A percentile compares a stretch with the other conserved stretches of the same genome.
Conservation (phyloP, 768 basidiomycete genomes). For the Pholiota microspora region DNA sequence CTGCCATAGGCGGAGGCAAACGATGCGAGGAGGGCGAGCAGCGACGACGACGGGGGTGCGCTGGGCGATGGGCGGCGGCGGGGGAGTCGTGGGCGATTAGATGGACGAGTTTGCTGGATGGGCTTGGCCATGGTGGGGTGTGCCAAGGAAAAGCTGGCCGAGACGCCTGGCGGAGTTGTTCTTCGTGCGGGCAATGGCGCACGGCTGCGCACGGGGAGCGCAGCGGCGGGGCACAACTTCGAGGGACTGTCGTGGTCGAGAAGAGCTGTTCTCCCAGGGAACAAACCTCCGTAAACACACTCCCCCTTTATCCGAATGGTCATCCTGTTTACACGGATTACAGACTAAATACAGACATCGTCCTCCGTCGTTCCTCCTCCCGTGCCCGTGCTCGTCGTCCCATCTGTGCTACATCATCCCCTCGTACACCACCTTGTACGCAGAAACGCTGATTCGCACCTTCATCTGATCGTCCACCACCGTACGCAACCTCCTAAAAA, state of each 20-base stretch:
- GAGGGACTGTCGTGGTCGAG: no score
- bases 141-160: conserved; percentile 37
- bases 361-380: conserved; percentile 55
- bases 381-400: conserved; percentile 35
- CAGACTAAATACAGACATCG: no score
- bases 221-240: not conserved
- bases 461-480: conserved; percentile 35
- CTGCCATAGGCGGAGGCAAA: conserved; percentile 43
- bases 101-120: conserved; percentile 26
- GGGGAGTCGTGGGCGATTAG: conserved; percentile 17
- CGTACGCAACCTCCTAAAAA: conserved; percentile 50
- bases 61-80: conserved; percentile 21
- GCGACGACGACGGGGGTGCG: conserved; percentile 47
- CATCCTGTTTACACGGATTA: conserved; percentile 20
- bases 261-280: conserved; percentile 22
- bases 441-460: conserved; percentile 55
- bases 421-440: conserved; percentile 73
- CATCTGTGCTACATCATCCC: conserved; percentile 47
- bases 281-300: conserved; percentile 16
- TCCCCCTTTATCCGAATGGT: conserved; percentile 20
- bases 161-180: conserved; percentile 7
- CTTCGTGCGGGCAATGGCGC: conserved; percentile 12
- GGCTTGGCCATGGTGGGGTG: conserved; percentile 53
- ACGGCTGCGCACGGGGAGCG: conserved; percentile 5
- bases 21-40: conserved; percentile 56